Evolutionary conservation across 352 stramenopile genomes (phyloP), one percentile per base, ranked within the genome.

Genomic region (Globisporangium nunn): DNA sequence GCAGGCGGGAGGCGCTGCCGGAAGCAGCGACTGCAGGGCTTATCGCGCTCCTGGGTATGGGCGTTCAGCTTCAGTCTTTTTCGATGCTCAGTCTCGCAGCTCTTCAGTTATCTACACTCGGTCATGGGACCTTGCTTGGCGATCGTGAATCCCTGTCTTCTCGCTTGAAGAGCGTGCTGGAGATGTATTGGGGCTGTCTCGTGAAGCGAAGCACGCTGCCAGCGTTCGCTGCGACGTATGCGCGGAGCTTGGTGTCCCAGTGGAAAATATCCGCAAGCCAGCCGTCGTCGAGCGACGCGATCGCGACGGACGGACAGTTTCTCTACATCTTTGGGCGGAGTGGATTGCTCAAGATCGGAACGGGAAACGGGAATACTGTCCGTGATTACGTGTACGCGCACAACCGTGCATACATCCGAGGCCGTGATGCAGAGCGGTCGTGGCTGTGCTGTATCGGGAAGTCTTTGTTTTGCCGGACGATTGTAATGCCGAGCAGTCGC

Each of bases 351-450:
- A 90, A 90, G 54, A 67, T 91, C 56, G 81, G 81, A 12, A 91
- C 81, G 10, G 81, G 81, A 6, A 67, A 84, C 53, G 78, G 75
- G 23, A 59, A 60, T 6, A 91, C 81, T 12, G 54, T 88, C 30
- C 78, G 78, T 31, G 80, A 90, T 58, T 86, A 75, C 28, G 81
- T 91, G 18, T 91, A 91, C 48, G 68, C 58, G 5, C 75, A 84
- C 43, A 88, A 89, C 57, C 75, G 68, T 28, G 52, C 55, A 11
- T 91, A 91, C 63, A 59, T 47, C 44, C 72, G 81, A 14, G 78
- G 63, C 29, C 67, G 71, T 30, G 78, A 91, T 52, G 75, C 78
- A 2, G 81, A 91, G 49, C 68, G 81, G 15, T 88, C 80, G n/a
- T 91, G 81, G 81, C 66, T 91, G 35, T 89, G 79, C 54, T 77